Base-by-base conservation (phyloP, 73 alveolate species). In the Loxodes magnus region DNA sequence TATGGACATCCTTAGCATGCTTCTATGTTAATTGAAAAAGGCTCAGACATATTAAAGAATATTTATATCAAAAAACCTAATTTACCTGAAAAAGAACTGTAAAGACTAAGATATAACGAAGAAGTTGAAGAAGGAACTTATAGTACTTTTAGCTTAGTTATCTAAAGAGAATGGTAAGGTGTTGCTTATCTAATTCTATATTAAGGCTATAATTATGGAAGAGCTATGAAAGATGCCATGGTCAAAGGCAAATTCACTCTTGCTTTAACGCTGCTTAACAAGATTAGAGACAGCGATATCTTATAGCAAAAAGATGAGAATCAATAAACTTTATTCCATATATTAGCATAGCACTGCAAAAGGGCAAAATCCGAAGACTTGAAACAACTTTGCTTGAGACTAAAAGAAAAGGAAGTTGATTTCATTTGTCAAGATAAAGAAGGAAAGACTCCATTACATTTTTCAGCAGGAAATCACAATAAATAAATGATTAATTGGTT, bases 221-320 rank as follows among this genome's bases (percentile, higher is more conserved):
- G 36, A 15, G 93, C 93, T 4, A 59, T 80, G 70, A 64, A 80
- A 49, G 93, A 80, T 62, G 85, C 93, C 5, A 66, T 80, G 69
- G 63, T 36, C 33, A 77, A 67, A 25, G 66, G 44, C 34, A 43
- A 67, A 48, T 71, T 74, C 64, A 53, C 67, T 64, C 54, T 74
- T n/a, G 83, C 71, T 2, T 30, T 67, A n/a, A 74, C 88, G 2
- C 69, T 67, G 17, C 66, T 80, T 28, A 37, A 61, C 16, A 80
- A 74, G 62, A 56, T 28, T 27, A 59, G 74, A 5, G 82, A 80
- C n/a, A 73, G 74, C 20, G 20, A 22, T 30, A 56, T 64, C 6
- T 29, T 80, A 15, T 25, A 43, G 26, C 16, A 60, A 41, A 19
- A 38, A 35, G 75, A 75, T 43, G 17, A 28, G 12, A 44, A 80